A percentile compares a stretch with the other conserved stretches of the same genome.
Evolutionary conservation across 805 yeast species (phyloP).

Genomic region (Myxozyma monticola): DNA sequence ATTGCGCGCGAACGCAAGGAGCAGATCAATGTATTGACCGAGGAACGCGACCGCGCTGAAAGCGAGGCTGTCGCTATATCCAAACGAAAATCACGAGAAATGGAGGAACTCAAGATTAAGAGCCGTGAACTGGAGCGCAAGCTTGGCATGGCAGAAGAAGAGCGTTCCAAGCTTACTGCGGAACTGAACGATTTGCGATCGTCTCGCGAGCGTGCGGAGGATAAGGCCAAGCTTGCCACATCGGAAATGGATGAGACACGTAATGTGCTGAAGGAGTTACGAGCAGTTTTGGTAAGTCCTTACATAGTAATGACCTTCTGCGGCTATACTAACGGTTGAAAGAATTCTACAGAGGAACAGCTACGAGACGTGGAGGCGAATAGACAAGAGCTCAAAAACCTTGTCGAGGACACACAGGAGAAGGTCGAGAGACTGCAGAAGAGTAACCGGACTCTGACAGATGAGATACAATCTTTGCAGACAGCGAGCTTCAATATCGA

Average conservation of each 20-base stretch:
- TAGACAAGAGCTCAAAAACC: slow-evolving; percentile 38
- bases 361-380: slow-evolving; percentile 37
- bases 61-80: slow-evolving; percentile 50
- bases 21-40: slow-evolving; percentile 52
- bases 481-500: slow-evolving; percentile 30
- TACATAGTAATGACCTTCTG: background rate
- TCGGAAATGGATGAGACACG: slow-evolving; percentile 37
- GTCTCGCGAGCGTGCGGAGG: slow-evolving; percentile 34
- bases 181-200: slow-evolving; percentile 31
- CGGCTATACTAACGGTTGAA: background rate
- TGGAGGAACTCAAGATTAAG: slow-evolving; percentile 59
- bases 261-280: slow-evolving; percentile 29
- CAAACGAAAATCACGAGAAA: slow-evolving; percentile 61
- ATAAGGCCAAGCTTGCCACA: slow-evolving; percentile 30
- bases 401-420: slow-evolving; percentile 41
- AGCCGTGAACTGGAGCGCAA: slow-evolving; percentile 45
- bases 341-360: slow-evolving; percentile 34
- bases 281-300: slow-evolving; percentile 28
- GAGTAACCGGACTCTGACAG: slow-evolving; percentile 38
- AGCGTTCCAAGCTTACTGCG: slow-evolving; percentile 25
- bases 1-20: slow-evolving; percentile 57
- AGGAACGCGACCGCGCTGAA: slow-evolving; percentile 65
- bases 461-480: slow-evolving; percentile 38
- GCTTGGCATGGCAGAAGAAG: slow-evolving; percentile 28
- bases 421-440: slow-evolving; percentile 41